phyloP scores from a whole-genome alignment of 2,329 filamentous ascomycete species.

The Lomentospora prolificans region DNA sequence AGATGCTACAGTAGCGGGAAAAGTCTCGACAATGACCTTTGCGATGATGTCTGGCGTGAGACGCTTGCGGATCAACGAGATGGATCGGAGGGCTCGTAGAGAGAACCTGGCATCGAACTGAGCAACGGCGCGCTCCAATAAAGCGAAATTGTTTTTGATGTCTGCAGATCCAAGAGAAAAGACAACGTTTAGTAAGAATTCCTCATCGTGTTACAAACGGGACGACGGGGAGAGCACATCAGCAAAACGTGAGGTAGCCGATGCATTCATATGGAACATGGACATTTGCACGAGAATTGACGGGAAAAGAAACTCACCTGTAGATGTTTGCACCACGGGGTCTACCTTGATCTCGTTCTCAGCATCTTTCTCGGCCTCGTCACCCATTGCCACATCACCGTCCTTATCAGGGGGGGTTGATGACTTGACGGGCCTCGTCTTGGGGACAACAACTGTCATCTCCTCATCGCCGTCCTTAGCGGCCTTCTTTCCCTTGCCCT shows the following conservation, averaged over 20 bases:
- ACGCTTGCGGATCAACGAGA: constrained; percentile 90
- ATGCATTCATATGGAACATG: neutral
- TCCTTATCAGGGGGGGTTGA: constrained; percentile 52
- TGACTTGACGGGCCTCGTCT: constrained; percentile 47
- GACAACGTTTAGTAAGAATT: constrained; percentile 13
- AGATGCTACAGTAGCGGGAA: constrained; percentile 50
- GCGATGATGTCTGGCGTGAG: constrained; percentile 73
- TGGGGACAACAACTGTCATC: constrained; percentile 71
- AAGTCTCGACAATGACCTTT: constrained; percentile 73
- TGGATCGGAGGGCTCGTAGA: constrained; percentile 84
- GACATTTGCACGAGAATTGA: neutral
- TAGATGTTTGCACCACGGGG: constrained; percentile 29
- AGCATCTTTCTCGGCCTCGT: constrained; percentile 38
- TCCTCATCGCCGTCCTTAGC: constrained; percentile 62
- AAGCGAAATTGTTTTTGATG: constrained; percentile 86
- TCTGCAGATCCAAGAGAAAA: constrained; percentile 41
- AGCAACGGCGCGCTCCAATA: constrained; percentile 83
- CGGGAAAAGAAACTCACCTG: constrained; percentile 33
- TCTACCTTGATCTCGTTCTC: constrained; percentile 48
- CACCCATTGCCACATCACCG: constrained; percentile 62
- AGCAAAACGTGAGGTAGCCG: neutral
- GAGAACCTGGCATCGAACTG: constrained; percentile 95
- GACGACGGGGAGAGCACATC: neutral
- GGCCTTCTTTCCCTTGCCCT: constrained; percentile 55
- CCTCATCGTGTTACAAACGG: neutral